Percentiles rank a stretch among this genome's conserved stretches.
phyloP scores from a whole-genome alignment of 2,329 filamentous ascomycete species.

The Pseudohalonectria lignicola region DNA sequence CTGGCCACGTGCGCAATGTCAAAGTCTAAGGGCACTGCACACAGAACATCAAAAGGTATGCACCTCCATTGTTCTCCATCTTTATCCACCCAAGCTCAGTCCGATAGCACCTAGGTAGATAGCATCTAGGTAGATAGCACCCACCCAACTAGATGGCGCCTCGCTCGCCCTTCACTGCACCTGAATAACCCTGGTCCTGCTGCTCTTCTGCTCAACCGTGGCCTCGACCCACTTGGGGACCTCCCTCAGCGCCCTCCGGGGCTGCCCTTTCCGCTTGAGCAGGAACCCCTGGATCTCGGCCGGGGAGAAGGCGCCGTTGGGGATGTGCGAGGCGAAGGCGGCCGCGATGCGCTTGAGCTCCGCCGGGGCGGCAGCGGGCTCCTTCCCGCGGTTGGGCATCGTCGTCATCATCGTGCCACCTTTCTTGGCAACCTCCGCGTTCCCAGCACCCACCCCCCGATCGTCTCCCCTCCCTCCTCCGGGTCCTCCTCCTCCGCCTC shows the following conservation, averaged over 20 bases:
- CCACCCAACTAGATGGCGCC: not conserved
- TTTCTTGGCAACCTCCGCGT: too few relatives aligned
- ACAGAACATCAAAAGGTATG: too few relatives aligned
- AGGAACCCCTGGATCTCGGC: slow-evolving; percentile 57
- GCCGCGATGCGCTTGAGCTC: slow-evolving; percentile 32
- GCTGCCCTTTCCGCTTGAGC: slow-evolving; percentile 49
- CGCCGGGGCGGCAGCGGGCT: slow-evolving; percentile 16
- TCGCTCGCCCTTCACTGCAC: too few relatives aligned
- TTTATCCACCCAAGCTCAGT: too few relatives aligned
- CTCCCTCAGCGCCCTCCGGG: slow-evolving; percentile 41
- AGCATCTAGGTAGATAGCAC: too few relatives aligned
- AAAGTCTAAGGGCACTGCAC: too few relatives aligned
- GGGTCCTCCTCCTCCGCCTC: slow-evolving; percentile 7
- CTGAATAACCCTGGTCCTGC: slow-evolving; percentile 33
- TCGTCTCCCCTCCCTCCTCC: too few relatives aligned
- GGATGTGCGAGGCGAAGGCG: slow-evolving; percentile 41
- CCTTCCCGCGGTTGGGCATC: slow-evolving; percentile 1
- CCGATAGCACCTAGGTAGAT: too few relatives aligned
- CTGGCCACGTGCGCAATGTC: too few relatives aligned
- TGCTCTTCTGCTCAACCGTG: slow-evolving; percentile 36
- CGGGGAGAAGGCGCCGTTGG: slow-evolving; percentile 39
- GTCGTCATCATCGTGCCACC: too few relatives aligned
- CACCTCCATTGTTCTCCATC: too few relatives aligned
- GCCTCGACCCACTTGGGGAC: slow-evolving; percentile 42
- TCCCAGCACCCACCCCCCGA: too few relatives aligned